Conservation (phyloP, 2,329 filamentous ascomycete genomes). For the Verticillium longisporum region DNA sequence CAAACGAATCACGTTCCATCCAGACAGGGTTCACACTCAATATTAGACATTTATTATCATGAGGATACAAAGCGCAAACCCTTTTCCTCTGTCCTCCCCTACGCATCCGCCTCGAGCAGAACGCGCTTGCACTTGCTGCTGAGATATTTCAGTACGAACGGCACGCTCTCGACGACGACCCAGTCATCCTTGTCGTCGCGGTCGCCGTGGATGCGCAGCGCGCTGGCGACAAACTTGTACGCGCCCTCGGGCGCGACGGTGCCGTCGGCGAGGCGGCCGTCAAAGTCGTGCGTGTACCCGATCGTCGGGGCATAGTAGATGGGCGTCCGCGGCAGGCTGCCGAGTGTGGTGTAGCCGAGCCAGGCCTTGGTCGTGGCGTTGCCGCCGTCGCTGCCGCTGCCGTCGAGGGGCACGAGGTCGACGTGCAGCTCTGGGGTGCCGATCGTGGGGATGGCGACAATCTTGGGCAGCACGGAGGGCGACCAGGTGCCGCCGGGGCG, state of each 20-base stretch:
- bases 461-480: not conserved
- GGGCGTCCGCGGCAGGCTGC: constrained; percentile 13
- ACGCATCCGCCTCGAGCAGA: not conserved
- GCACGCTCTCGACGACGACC: constrained; percentile 11
- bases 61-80: no score
- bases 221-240: constrained; percentile 16
- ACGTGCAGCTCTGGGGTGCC: constrained; percentile 13
- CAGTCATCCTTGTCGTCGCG: constrained; percentile 15
- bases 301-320: not conserved
- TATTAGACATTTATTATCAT: not conserved
- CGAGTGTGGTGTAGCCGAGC: constrained; percentile 14
- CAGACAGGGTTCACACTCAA: not conserved
- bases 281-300: constrained; percentile 8
- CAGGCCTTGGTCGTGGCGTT: constrained; percentile 4
- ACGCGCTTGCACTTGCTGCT: not conserved
- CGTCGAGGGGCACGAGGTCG: constrained; percentile 11
- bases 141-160: constrained; percentile 10
- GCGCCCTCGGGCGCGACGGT: constrained; percentile 14
- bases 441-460: constrained; percentile 3
- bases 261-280: constrained; percentile 15
- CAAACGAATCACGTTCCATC: no score
- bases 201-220: constrained; percentile 18
- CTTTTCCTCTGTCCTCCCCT: not conserved
- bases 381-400: constrained; percentile 3
- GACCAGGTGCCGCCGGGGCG: constrained; percentile 5